Evolutionary conservation across 768 basidiomycete species (phyloP).

Genomic region (Pluteus cervinus): DNA sequence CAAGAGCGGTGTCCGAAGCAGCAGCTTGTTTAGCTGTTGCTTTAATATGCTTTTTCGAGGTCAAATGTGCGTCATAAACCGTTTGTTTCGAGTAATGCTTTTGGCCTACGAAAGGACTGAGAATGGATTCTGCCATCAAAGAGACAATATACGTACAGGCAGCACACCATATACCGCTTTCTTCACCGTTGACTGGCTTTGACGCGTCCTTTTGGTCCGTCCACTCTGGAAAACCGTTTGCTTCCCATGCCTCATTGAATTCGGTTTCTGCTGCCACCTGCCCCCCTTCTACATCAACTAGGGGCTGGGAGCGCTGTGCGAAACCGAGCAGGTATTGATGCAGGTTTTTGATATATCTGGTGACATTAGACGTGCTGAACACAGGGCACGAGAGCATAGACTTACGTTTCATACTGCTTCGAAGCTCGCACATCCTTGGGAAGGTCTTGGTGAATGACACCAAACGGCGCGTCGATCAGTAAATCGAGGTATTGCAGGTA

Average conservation of each 20-base stretch:
- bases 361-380: conserved; percentile 6
- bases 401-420: conserved; percentile 78
- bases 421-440: conserved; percentile 58
- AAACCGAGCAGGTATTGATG: conserved; percentile 85
- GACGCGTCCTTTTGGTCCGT: conserved; percentile 44
- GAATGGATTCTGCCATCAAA: conserved; percentile 5
- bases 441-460: conserved; percentile 61
- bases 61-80: conserved; percentile 93
- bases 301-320: conserved; percentile 75
- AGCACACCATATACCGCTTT: conserved; percentile 85
- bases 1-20: conserved; percentile 35
- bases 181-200: conserved; percentile 35
- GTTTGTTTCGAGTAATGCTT: conserved; percentile 96
- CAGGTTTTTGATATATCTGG: conserved; percentile 78
- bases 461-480: conserved; percentile 60
- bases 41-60: conserved; percentile 94
- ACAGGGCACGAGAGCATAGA: conserved; percentile 11
- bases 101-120: conserved; percentile 56
- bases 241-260: conserved; percentile 80
- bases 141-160: conserved; percentile 59
- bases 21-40: conserved; percentile 69
- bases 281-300: conserved; percentile 68
- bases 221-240: conserved; percentile 74
- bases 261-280: conserved; percentile 58
- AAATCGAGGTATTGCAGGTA: conserved; percentile 94